A percentile compares a stretch with the other conserved stretches of the same genome.
phyloP scores from a whole-genome alignment of 2,329 filamentous ascomycete genomes.

The Cytospora piceae region DNA sequence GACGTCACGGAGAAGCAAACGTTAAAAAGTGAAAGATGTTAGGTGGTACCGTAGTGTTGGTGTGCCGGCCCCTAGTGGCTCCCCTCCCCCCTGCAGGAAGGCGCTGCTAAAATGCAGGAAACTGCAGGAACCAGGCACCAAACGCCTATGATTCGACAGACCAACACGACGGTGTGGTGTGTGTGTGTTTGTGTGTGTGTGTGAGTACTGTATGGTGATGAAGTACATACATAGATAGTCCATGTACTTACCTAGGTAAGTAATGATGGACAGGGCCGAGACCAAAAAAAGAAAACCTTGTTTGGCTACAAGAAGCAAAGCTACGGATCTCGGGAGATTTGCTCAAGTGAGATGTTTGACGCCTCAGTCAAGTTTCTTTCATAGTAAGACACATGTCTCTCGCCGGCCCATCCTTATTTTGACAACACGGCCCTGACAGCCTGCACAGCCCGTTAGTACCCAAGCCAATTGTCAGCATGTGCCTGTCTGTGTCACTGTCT shows the following conservation, averaged over 20 bases:
- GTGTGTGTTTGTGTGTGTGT: neutral
- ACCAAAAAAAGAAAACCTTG: neutral
- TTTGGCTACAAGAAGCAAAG: neutral
- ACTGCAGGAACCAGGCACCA: slow-evolving; percentile 15
- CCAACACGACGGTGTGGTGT: slow-evolving; percentile 1
- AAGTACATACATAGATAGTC: too few relatives aligned
- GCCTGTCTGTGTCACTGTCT: too few relatives aligned
- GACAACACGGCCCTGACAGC: slow-evolving; percentile 1
- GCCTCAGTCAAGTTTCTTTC: neutral
- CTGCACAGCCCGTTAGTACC: neutral
- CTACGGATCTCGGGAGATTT: neutral
- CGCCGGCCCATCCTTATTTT: neutral
- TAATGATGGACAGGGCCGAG: too few relatives aligned
- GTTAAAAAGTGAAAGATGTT: neutral
- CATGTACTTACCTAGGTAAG: too few relatives aligned
- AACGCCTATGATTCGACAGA: slow-evolving; percentile 8
- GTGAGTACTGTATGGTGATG: too few relatives aligned
- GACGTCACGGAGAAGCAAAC: slow-evolving; percentile 8
- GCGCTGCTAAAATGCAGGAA: slow-evolving; percentile 10
- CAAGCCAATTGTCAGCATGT: too few relatives aligned
- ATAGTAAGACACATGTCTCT: neutral
- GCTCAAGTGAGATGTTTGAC: neutral
- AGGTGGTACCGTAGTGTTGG: neutral
- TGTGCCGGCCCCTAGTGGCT: too few relatives aligned
- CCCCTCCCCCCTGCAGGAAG: neutral